phyloP scores from a whole-genome alignment of 768 basidiomycete genomes.

The Glaciozyma martinii region DNA sequence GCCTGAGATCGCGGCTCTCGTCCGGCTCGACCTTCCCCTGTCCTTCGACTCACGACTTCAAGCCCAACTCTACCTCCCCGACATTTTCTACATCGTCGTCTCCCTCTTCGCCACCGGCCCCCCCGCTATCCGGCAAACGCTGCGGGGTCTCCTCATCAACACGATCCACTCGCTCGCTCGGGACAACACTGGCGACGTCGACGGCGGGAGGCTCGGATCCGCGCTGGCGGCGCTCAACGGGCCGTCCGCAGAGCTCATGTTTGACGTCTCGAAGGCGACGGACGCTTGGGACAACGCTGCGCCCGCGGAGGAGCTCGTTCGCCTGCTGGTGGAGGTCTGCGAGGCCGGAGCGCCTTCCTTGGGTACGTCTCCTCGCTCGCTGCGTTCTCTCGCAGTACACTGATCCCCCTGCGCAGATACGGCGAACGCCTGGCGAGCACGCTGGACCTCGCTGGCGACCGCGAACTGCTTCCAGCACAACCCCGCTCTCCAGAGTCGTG shows the following conservation, averaged over 20 bases:
- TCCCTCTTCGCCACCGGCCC: constrained; percentile 69
- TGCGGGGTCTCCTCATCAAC: constrained; percentile 74
- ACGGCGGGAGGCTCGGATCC: constrained; percentile 4
- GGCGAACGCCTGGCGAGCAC: constrained; percentile 78
- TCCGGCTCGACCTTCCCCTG: constrained; percentile 64
- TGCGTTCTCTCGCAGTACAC: no score
- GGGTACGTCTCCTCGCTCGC: constrained; percentile 46
- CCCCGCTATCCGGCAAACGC: constrained; percentile 62
- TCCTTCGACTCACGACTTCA: constrained; percentile 58
- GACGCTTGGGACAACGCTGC: neutral
- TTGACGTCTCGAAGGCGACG: neutral
- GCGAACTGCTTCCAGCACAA: constrained; percentile 84
- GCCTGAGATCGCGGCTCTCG: constrained; percentile 54
- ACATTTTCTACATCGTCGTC: constrained; percentile 68
- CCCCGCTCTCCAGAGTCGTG: constrained; percentile 75
- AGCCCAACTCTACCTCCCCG: constrained; percentile 67
- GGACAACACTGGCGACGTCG: constrained; percentile 29
- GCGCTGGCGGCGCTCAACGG: neutral
- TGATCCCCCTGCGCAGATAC: constrained; percentile 46
- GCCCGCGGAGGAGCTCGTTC: constrained; percentile 44
- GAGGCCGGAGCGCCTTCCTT: constrained; percentile 57
- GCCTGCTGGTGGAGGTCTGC: constrained; percentile 56
- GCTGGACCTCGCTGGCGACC: constrained; percentile 85
- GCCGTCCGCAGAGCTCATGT: neutral
- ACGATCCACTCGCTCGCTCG: constrained; percentile 58